Percentiles rank a stretch among this genome's conserved stretches.
These are phyloP conservation scores for Epichloe bromicola DNA, from an alignment of 2,329 filamentous ascomycete genomes.

Conservation along the genomic window DNA sequence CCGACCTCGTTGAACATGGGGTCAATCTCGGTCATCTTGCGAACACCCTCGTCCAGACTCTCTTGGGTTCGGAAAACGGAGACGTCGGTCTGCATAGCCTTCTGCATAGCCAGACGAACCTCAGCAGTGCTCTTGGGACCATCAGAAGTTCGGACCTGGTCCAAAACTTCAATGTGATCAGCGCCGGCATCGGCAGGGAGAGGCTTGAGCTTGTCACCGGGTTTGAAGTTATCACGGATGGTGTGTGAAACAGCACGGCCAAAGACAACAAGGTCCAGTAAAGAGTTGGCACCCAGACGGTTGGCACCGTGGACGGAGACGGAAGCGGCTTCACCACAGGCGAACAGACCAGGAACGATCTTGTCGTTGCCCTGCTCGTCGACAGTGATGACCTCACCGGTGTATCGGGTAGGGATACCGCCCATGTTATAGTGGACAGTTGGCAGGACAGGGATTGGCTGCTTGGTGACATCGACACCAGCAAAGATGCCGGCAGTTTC, in stretches of 20 bases:
- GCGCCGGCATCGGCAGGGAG: constrained; percentile 77
- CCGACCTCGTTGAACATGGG: constrained; percentile 67
- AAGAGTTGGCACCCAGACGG: constrained; percentile 93
- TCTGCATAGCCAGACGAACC: constrained; percentile 87
- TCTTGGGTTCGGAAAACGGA: constrained; percentile 93
- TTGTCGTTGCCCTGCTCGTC: constrained; percentile 80
- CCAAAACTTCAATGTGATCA: constrained; percentile 73
- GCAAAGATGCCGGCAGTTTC: constrained; percentile 97
- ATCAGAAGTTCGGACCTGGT: constrained; percentile 70
- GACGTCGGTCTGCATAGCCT: constrained; percentile 95
- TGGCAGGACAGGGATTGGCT: constrained; percentile 90
- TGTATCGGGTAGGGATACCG: constrained; percentile 95
- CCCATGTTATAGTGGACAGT: constrained; percentile 99
- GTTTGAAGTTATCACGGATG: constrained; percentile 86
- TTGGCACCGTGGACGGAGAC: constrained; percentile 98
- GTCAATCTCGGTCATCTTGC: constrained; percentile 78
- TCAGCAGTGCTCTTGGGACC: constrained; percentile 82
- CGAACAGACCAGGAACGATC: constrained; percentile 88
- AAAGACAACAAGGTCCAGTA: constrained; percentile 94
- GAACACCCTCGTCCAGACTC: constrained; percentile 83
- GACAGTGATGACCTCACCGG: constrained; percentile 84
- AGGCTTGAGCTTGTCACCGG: constrained; percentile 67
- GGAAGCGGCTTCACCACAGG: constrained; percentile 92
- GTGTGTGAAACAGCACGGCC: constrained; percentile 95
- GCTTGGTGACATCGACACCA: constrained; percentile 92